Evolutionary conservation across 176 grass and related monocot species (phyloP).

Genomic region (Eragrostis curvula): DNA sequence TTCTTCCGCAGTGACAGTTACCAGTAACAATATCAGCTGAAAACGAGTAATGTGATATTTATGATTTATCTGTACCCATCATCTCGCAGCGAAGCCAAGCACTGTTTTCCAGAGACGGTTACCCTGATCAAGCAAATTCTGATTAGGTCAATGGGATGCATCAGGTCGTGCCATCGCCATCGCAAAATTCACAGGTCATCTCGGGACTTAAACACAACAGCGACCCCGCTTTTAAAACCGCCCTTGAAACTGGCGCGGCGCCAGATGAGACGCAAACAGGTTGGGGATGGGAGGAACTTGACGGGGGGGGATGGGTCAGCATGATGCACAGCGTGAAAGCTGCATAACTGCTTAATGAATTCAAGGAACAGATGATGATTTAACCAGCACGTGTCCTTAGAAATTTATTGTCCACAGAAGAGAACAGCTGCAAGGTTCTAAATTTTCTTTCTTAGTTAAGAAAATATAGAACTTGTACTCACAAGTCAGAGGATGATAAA

Average conservation of each 20-base stretch:
- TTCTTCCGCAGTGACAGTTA: neutral
- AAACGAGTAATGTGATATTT: neutral
- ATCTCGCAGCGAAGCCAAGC: neutral
- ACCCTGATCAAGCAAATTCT: neutral
- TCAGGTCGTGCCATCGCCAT: neutral
- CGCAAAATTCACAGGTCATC: conserved; percentile 9
- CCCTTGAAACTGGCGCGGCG: neutral
- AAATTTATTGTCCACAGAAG: too few species aligned
- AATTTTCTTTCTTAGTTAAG: too few species aligned
- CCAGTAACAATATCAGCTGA: neutral
- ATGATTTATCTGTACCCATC: neutral
- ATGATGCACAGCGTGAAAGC: neutral
- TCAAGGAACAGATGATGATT: too few species aligned
- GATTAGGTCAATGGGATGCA: neutral
- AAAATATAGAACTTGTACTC: too few species aligned
- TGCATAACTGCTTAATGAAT: neutral
- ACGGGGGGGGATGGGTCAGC: neutral
- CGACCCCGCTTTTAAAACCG: neutral
- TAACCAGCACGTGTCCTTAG: too few species aligned
- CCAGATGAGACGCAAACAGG: neutral
- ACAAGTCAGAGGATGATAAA: too few species aligned
- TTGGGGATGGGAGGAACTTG: too few species aligned
- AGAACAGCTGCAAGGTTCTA: too few species aligned
- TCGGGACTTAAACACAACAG: neutral
- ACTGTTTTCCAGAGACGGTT: neutral